Conservation (phyloP, 768 basidiomycete genomes). For the Rhodotorula sphaerocarpa region DNA sequence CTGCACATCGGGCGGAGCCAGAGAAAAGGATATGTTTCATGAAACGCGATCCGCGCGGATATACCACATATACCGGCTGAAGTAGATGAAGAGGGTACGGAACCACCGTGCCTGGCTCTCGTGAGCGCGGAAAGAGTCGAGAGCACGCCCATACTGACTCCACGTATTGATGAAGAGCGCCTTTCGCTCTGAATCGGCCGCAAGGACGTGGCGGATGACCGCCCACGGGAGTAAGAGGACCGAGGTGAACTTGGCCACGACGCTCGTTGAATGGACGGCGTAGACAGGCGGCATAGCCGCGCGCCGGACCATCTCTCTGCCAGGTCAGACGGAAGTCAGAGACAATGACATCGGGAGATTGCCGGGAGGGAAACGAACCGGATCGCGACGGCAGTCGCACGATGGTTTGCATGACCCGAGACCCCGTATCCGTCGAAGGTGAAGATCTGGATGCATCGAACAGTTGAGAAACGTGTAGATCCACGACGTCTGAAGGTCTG, state of each 20-base stretch:
- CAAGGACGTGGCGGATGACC: not conserved
- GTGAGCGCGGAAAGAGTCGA: conserved; percentile 44
- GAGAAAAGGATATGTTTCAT: too few species aligned
- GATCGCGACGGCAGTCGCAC: conserved; percentile 36
- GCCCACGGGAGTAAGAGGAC: conserved; percentile 21
- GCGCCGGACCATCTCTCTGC: not conserved
- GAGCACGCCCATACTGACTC: conserved; percentile 33
- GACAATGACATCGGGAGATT: too few species aligned
- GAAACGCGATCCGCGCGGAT: conserved; percentile 38
- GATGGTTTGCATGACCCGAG: conserved; percentile 45
- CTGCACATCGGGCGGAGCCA: too few species aligned
- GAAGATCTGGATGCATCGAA: conserved; percentile 38
- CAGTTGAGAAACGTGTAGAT: not conserved
- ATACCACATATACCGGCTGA: conserved; percentile 45
- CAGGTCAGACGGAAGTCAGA: not conserved
- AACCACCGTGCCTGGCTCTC: conserved; percentile 45
- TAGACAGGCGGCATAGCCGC: conserved; percentile 13
- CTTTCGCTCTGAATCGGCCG: not conserved
- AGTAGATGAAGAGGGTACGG: conserved; percentile 42
- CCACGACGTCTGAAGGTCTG: too few species aligned
- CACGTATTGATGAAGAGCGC: conserved; percentile 33
- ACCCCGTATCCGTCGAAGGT: conserved; percentile 45
- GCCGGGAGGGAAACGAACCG: not conserved
- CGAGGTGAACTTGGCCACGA: conserved; percentile 36
- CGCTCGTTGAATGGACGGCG: conserved; percentile 20